Conservation (phyloP, 257 asterid species). For the Capsicum chinense region DNA sequence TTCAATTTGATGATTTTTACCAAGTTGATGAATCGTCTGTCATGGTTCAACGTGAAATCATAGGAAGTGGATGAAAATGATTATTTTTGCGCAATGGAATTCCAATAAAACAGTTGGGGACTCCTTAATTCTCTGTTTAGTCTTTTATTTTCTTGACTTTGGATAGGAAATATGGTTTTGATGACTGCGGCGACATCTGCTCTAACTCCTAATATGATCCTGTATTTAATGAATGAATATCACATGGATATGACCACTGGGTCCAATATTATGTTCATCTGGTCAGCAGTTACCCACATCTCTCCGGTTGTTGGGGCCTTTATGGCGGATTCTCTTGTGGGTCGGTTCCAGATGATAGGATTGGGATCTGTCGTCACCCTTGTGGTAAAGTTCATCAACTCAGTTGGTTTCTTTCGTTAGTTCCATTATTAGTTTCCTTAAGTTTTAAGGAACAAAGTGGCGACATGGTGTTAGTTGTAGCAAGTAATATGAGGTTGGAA, state of each 20-base stretch:
- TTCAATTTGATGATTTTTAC: neutral
- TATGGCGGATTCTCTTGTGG: constrained; percentile 65
- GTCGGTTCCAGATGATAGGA: constrained; percentile 60
- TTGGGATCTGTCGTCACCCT: constrained; percentile 61
- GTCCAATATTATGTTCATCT: constrained; percentile 55
- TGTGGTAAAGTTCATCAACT: constrained; percentile 46
- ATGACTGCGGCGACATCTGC: constrained; percentile 64
- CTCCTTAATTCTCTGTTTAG: neutral
- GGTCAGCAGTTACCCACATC: constrained; percentile 68
- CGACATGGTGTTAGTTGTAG: neutral
- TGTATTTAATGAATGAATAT: constrained; percentile 61
- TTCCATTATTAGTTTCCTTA: neutral
- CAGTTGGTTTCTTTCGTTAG: neutral
- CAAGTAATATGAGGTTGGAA: neutral
- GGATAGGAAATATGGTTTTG: constrained; percentile 59
- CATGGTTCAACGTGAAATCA: neutral
- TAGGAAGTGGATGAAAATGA: neutral
- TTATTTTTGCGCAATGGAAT: neutral
- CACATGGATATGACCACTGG: constrained; percentile 60
- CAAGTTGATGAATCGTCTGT: neutral
- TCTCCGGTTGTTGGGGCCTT: constrained; percentile 67
- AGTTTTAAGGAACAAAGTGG: neutral
- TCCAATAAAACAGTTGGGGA: constrained; percentile 9
- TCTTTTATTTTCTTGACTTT: neutral
- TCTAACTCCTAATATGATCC: constrained; percentile 60